phyloP scores from a whole-genome alignment of 768 basidiomycete genomes.

The Atractiella rhizophila region DNA sequence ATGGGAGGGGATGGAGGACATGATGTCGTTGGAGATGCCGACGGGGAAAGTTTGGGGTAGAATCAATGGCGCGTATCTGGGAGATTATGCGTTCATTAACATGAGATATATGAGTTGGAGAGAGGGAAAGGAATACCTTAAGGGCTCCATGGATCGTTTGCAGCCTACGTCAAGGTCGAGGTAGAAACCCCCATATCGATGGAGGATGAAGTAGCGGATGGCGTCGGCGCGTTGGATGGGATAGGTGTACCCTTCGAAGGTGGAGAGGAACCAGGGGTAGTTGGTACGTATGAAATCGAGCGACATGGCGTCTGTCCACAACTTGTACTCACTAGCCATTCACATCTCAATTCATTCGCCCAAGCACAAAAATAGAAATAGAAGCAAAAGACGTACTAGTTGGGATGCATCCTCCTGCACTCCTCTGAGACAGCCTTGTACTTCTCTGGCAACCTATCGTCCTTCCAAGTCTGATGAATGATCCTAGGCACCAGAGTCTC shows the following conservation, averaged over 20 bases:
- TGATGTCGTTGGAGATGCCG: conserved; percentile 90
- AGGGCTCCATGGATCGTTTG: conserved; percentile 53
- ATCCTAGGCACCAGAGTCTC: conserved; percentile 77
- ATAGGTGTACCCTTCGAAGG: conserved; percentile 54
- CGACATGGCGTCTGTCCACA: conserved; percentile 85
- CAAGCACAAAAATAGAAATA: not conserved
- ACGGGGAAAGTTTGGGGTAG: conserved; percentile 90
- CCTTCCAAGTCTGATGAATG: conserved; percentile 97
- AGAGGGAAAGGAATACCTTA: conserved; percentile 48
- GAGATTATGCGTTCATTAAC: too few species aligned
- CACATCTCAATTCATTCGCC: not conserved
- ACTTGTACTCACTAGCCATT: conserved; percentile 56
- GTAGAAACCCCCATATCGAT: conserved; percentile 86
- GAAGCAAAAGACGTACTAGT: conserved; percentile 61
- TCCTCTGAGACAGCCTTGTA: conserved; percentile 60
- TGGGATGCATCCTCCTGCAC: conserved; percentile 75
- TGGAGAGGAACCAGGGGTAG: conserved; percentile 81
- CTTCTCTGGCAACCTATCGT: conserved; percentile 48
- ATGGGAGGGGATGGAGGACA: conserved; percentile 61
- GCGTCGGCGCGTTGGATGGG: conserved; percentile 49
- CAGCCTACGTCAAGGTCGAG: conserved; percentile 94
- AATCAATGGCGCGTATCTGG: too few species aligned
- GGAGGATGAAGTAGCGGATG: conserved; percentile 91
- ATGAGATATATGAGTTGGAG: too few species aligned
- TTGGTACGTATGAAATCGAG: conserved; percentile 65